Evolutionary conservation across 139 green algal genomes (phyloP), one percentile per base, ranked within the genome.

Genomic region (Axilococcus clingmanii): DNA sequence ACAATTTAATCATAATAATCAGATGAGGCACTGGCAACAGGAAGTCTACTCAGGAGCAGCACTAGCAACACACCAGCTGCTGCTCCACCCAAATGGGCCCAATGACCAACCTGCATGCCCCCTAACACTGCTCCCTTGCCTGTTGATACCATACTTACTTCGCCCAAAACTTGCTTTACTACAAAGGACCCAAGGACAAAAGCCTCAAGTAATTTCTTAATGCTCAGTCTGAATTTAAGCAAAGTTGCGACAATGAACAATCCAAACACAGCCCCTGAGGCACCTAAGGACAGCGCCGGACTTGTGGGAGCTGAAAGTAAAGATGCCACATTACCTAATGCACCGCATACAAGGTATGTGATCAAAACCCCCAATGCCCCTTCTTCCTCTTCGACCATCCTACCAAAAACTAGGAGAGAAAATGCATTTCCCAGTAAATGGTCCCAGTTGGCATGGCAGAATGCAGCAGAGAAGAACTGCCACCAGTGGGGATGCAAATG

Each of bases 191-290:
- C 78, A 5, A 87, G 55, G 20, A 87, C 76, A 5, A 73, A 46
- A 11, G 60, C 55, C 55, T 87, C 78, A 9, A 87, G 40, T 19
- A 87, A 49, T 38, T 60, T 68, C 40, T 58, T 52, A n/a, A 66
- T 45, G 9, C 59, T 70, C 15, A 56, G 63, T 34, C 48, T 43
- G 12, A 81, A 49, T 44, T 82, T 82, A 27, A 69, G 47, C 5
- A 87, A 42, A 19, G 77, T 71, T 16, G 42, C 62, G 20, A 87
- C 69, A n/a, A 75, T 73, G 48, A 87, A 87, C 2, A 87, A 51
- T 5, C 78, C 79, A 43, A 87, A 87, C 2, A 87, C 79, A 3
- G 79, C 79, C 20, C 70, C 74, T 2, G 63, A 79, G 1, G 63
- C 63, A 1, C 63, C 63, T 9, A 72, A 43, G 12, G 31, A 53